Base-by-base conservation (phyloP, 2,329 filamentous ascomycete genomes). In the Coleophoma eucalyptorum region DNA sequence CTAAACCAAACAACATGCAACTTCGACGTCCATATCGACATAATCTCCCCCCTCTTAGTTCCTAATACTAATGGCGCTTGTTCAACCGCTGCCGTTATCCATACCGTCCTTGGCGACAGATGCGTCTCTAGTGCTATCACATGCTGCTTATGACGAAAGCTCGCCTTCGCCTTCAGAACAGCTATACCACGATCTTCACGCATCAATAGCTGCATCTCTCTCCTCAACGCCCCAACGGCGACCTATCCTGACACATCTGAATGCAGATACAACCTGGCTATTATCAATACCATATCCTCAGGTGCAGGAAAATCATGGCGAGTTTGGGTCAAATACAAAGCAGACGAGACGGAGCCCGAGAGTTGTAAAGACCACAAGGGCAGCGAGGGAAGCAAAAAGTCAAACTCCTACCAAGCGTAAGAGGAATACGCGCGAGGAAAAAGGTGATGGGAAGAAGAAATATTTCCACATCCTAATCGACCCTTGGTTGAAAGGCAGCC, bases 201-300 rank as follows among this genome's bases (percentile, higher is more conserved):
- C 35, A 5, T 38, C 35, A 18, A 38, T 38, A 6, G 13, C 35
- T n/a, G 16, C 13, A 8, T 38, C 35, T 11, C 3, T 38, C 35
- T 38, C 35, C 13, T 38, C 35, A 11, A 26, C 26, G 26, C 26
- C 26, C 6, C 26, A 26, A 6, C 35, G 42, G 16, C 70, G 76
- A 21, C 79, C 79, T 1, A 62, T 86, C 38, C 72, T 88, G 8
- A 78, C 80, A 48, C 83, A 87, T 64, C 72, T 87, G 32, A 87
- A 86, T 64, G 83, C 78, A 57, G 83, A 87, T 67, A 85, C 81
- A 4, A 81, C 78, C 19, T 87, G 84, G 83, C 71, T 87, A 2
- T 68, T 87, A n/a, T 81, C 84, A 53, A 70, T 87, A 8, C 82
- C 83, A 1, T 75, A 77, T 42, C 81, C 5, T 59, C 48, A 0